Conservation (phyloP, 345 rosid genomes). For the Lumnitzera littorea region DNA sequence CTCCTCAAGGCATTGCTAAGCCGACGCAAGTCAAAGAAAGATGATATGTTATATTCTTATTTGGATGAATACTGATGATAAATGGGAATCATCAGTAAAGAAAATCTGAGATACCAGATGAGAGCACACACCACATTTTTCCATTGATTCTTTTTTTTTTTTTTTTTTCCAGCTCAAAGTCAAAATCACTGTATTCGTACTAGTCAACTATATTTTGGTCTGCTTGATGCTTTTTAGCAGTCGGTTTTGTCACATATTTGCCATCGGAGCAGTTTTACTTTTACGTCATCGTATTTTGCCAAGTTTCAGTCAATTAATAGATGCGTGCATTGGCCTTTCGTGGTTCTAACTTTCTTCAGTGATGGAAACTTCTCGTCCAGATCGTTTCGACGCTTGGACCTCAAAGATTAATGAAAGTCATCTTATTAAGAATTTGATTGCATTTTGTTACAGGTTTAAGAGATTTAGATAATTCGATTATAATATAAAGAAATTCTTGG, state of each 20-base stretch:
- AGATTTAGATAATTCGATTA: no score
- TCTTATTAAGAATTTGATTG: no score
- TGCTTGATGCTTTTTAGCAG: neutral
- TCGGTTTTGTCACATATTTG: neutral
- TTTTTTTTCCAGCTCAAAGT: neutral
- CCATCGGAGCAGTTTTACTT: neutral
- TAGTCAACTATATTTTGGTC: neutral
- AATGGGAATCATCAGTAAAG: neutral
- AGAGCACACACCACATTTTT: neutral
- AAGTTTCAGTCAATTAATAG: neutral
- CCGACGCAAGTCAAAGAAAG: constrained; percentile 88
- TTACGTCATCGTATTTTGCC: constrained; percentile 2
- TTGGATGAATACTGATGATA: constrained; percentile 70
- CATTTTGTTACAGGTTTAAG: no score
- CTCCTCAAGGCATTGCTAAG: constrained; percentile 86
- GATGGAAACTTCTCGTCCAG: no score
- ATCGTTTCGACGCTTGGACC: no score
- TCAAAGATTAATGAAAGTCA: no score
- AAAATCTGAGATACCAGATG: neutral
- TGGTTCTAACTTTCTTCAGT: no score
- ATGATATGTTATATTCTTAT: constrained; percentile 70
- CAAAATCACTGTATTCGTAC: neutral
- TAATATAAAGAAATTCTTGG: no score
- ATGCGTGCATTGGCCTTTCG: no score
- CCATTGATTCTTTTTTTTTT: neutral